Base-by-base conservation (phyloP, 768 basidiomycete species). In the Roridomyces roridus region DNA sequence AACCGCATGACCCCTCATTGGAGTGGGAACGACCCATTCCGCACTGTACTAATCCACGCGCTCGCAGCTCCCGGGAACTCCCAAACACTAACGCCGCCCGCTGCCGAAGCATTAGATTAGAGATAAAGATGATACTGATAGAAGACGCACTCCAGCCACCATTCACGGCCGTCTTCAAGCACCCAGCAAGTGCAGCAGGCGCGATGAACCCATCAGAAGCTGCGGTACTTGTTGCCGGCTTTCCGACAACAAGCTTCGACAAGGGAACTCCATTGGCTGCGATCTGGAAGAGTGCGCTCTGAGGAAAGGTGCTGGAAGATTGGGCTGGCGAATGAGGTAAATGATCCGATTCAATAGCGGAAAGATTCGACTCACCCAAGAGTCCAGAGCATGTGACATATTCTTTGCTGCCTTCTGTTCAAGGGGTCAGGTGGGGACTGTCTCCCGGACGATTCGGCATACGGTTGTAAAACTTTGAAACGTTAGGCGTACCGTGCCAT, bases 351-450 rank as follows among this genome's bases (percentile, higher is more conserved):
- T 31, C 29, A 31, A 31, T 31, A 31, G 14, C 7, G 29, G 29
- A 31, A 31, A 4, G 70, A n/a, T n/a, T n/a, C n/a, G n/a, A n/a
- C n/a, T n/a, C 59, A 31, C 74, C 83, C 48, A 91, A 70, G 21
- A 93, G 80, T 31, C 77, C 79, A 21, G 68, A 46, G 66, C 88
- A 90, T 17, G 85, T 86, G 5, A 84, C 85, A 67, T 89, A 90
- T 65, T 88, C 88, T 12, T 73, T 72, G 17, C 73, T 61, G 35
- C 86, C 88, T 78, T 88, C 58, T 59, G 46, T 34, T 34, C 31
- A 34, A 15, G 15, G 3, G 31, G 31, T 34, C 5, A 25, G 12
- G 18, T n/a, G n/a, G n/a, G n/a, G n/a, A n/a, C n/a, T n/a, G n/a
- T n/a, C n/a, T n/a, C n/a, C n/a, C n/a, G 26, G 25, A 45, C 25